Conservation (phyloP, 1,284 basidiomycete species). For the Puccinia hordei region DNA sequence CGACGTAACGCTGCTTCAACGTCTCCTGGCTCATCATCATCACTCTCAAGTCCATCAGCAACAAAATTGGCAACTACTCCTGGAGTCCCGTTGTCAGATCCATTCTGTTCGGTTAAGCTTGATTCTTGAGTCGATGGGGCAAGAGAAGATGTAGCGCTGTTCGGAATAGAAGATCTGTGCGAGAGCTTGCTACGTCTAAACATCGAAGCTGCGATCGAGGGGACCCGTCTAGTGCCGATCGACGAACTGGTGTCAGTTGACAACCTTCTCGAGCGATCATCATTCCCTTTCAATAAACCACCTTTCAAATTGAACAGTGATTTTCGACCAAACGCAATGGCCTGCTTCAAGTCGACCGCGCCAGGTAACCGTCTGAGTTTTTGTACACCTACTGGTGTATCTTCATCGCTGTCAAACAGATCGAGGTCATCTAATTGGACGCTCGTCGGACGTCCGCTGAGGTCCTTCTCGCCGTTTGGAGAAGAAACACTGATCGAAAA, state of each 20-base stretch:
- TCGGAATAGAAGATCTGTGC: constrained; percentile 12
- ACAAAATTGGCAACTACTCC: constrained; percentile 65
- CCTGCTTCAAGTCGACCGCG: constrained; percentile 55
- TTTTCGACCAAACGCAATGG: constrained; percentile 56
- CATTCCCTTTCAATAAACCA: constrained; percentile 19
- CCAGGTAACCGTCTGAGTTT: constrained; percentile 56
- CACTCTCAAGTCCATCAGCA: constrained; percentile 69
- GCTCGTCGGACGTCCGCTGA: constrained; percentile 15
- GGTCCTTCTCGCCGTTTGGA: neutral
- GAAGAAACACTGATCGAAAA: constrained; percentile 19
- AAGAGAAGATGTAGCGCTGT: constrained; percentile 23
- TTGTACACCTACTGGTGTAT: constrained; percentile 52
- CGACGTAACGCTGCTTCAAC: constrained; percentile 75
- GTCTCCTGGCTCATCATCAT: constrained; percentile 69
- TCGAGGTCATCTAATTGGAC: constrained; percentile 58
- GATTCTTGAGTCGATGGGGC: neutral
- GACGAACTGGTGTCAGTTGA: constrained; percentile 51
- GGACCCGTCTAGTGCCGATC: constrained; percentile 49
- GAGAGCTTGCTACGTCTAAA: constrained; percentile 40
- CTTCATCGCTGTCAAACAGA: constrained; percentile 55
- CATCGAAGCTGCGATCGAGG: constrained; percentile 49
- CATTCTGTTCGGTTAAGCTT: constrained; percentile 51
- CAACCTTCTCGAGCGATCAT: constrained; percentile 12
- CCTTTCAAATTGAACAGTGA: constrained; percentile 43
- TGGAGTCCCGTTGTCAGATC: constrained; percentile 51